Evolutionary conservation across 164 flowering plant species (phyloP).

Genomic region (Chimonanthus praecox): DNA sequence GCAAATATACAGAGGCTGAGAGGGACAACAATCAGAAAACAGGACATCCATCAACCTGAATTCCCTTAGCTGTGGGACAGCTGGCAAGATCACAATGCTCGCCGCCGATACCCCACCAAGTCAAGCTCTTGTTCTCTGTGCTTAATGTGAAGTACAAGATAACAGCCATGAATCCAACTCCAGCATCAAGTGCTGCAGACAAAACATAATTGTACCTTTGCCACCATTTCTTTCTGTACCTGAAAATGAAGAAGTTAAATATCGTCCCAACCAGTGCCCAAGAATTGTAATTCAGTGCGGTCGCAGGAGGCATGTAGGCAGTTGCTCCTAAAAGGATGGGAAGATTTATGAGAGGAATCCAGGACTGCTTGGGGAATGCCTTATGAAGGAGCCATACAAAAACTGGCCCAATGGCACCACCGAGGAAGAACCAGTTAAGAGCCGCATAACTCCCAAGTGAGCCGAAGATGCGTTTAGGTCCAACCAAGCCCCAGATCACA

Average conservation of each 20-base stretch:
- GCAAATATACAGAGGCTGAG: no score
- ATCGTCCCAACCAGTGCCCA: no score
- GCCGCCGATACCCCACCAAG: constrained; percentile 80
- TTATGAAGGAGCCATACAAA: constrained; percentile 70
- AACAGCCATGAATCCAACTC: constrained; percentile 87
- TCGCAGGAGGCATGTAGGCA: constrained; percentile 74
- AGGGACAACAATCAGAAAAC: constrained; percentile 2
- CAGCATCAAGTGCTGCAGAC: constrained; percentile 89
- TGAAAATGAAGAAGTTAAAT: constrained; percentile 73
- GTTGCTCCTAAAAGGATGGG: constrained; percentile 89
- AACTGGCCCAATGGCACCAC: constrained; percentile 74
- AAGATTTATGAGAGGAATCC: constrained; percentile 84
- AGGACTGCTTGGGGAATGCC: constrained; percentile 64
- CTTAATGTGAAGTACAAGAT: constrained; percentile 57
- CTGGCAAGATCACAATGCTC: constrained; percentile 70
- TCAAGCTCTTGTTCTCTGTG: constrained; percentile 35
- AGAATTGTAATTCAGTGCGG: constrained; percentile 67
- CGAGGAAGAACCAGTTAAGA: constrained; percentile 89
- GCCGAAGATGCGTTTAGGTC: constrained; percentile 80
- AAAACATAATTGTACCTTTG: constrained; percentile 80
- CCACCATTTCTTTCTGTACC: constrained; percentile 84
- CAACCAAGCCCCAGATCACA: constrained; percentile 86
- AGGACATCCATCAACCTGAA: constrained; percentile 59
- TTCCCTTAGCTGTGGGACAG: constrained; percentile 83
- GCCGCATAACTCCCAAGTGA: constrained; percentile 49